phyloP scores from a whole-genome alignment of 768 basidiomycete species.

The Lentinula sp. region DNA sequence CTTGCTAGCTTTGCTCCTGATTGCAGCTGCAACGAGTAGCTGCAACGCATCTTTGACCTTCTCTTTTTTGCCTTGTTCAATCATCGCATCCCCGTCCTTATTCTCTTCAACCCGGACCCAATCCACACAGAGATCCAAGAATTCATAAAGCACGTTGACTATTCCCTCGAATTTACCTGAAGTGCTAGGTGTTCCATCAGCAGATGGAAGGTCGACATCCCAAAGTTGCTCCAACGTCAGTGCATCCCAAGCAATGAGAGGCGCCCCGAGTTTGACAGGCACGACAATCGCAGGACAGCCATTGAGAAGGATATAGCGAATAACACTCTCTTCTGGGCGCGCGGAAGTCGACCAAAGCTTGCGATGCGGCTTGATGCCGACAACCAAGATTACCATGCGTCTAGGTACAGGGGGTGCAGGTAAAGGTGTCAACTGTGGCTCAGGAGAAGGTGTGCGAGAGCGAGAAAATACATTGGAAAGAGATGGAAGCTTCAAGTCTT shows the following conservation, averaged over 20 bases:
- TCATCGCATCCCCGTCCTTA: conserved; percentile 11
- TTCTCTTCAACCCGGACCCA: conserved; percentile 45
- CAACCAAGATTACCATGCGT: conserved; percentile 48
- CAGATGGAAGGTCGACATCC: conserved; percentile 36
- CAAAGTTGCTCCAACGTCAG: conserved; percentile 54
- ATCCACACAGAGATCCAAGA: conserved; percentile 54
- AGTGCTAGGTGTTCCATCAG: conserved; percentile 21
- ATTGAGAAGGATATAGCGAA: conserved; percentile 55
- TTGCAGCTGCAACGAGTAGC: conserved; percentile 48
- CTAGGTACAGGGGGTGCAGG: conserved; percentile 40
- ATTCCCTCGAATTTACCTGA: conserved; percentile 43
- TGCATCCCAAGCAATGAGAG: conserved; percentile 60
- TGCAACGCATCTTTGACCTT: conserved; percentile 41
- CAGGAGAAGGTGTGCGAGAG: conserved; percentile 48
- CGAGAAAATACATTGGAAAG: conserved; percentile 39
- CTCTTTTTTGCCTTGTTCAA: conserved; percentile 25
- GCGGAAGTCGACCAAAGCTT: conserved; percentile 53
- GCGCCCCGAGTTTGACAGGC: conserved; percentile 53
- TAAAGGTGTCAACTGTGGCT: conserved; percentile 34
- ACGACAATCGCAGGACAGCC: conserved; percentile 56
- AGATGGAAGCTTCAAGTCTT: conserved; percentile 21
- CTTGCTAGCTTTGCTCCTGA: conserved; percentile 45
- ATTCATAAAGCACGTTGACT: conserved; percentile 52
- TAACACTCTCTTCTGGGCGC: conserved; percentile 55
- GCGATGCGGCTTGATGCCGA: conserved; percentile 59